phyloP scores from a whole-genome alignment of 2,329 filamentous ascomycete genomes.

The Verticillium dahliae region DNA sequence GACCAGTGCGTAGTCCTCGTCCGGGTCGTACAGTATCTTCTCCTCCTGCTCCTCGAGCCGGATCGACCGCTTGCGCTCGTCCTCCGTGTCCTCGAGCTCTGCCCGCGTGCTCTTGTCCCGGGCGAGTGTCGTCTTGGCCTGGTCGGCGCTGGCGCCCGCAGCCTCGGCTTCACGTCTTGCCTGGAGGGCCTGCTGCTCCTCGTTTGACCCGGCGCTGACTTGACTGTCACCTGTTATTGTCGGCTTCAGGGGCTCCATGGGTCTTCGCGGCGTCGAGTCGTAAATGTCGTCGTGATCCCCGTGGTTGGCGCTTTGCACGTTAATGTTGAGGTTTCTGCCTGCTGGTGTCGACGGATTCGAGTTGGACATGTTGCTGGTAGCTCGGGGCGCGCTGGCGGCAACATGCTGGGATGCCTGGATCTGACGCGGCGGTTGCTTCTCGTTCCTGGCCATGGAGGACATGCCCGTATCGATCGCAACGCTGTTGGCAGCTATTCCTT shows the following conservation, averaged over 20 bases:
- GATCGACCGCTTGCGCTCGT: constrained; percentile 37
- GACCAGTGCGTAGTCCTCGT: constrained; percentile 15
- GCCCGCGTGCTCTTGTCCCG: constrained; percentile 14
- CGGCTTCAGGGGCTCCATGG: constrained; percentile 3
- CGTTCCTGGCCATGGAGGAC: background rate
- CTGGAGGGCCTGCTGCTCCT: constrained; percentile 6
- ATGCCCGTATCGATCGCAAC: background rate
- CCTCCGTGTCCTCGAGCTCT: constrained; percentile 35
- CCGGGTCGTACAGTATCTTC: constrained; percentile 39
- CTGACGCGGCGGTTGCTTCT: background rate
- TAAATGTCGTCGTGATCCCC: constrained; percentile 22
- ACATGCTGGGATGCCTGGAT: background rate
- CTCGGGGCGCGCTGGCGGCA: background rate
- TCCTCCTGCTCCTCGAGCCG: constrained; percentile 42
- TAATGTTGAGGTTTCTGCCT: constrained; percentile 5
- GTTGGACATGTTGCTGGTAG: background rate
- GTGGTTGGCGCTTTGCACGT: constrained; percentile 13
- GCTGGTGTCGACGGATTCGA: constrained; percentile 3
- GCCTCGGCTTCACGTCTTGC: background rate
- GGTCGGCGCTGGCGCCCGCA: background rate
- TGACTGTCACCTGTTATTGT: constrained; percentile 9
- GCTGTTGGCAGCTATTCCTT: background rate
- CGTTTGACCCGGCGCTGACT: constrained; percentile 9
- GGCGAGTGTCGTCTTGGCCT: background rate
- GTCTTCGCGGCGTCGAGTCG: constrained; percentile 21